These are phyloP conservation scores for Brachypodium distachyon DNA, from an alignment of 202 grass and related monocot genomes.

Conservation along the genomic window DNA sequence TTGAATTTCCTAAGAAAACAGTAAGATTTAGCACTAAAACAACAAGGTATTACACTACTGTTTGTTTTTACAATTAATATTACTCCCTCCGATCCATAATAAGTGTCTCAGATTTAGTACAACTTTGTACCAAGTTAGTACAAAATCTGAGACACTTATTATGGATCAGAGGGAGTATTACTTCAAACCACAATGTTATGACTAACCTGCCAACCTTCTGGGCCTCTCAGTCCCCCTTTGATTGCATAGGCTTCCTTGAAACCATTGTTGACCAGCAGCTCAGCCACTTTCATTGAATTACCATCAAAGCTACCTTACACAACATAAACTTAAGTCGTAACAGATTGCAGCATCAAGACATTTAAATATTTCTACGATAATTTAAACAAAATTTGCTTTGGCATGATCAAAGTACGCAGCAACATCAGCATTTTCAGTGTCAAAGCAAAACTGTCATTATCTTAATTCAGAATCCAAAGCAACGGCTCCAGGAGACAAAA, in stretches of 20 bases:
- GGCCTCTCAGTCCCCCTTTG: constrained; percentile 75
- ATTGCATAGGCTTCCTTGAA: constrained; percentile 92
- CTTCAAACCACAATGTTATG: neutral
- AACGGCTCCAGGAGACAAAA: neutral
- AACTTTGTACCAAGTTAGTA: too few species aligned
- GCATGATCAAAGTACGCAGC: neutral
- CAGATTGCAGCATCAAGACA: neutral
- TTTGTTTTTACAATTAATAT: neutral
- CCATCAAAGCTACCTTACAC: constrained; percentile 97
- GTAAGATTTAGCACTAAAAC: neutral
- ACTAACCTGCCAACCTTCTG: constrained; percentile 89
- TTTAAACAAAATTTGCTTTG: neutral
- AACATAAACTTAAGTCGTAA: constrained; percentile 43
- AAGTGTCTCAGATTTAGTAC: too few species aligned
- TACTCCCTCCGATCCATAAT: too few species aligned
- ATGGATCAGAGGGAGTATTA: too few species aligned
- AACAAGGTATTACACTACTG: neutral
- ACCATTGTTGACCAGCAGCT: constrained; percentile 77
- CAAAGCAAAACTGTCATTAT: neutral
- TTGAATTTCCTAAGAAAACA: constrained; percentile 58
- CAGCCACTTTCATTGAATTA: constrained; percentile 82
- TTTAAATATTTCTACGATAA: neutral
- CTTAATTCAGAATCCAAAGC: neutral
- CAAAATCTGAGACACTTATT: too few species aligned
- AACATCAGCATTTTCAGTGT: neutral